A percentile compares a stretch with the other conserved stretches of the same genome.
Evolutionary conservation across 768 basidiomycete species (phyloP).

Genomic region (Tricholoma furcatifolium): DNA sequence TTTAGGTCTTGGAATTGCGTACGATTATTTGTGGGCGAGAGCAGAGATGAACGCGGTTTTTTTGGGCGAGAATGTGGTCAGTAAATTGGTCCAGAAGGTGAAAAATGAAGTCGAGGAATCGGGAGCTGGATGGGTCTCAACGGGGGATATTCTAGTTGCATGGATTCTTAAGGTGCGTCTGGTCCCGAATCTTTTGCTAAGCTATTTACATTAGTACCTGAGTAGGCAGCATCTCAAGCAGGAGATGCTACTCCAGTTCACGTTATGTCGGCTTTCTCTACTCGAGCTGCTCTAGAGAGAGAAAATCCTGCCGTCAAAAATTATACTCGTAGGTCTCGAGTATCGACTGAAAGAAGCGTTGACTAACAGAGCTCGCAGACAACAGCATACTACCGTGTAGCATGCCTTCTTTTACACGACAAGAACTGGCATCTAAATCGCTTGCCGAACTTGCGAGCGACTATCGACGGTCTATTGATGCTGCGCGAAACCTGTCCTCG

Average conservation of each 20-base stretch:
- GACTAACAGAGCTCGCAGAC: neutral
- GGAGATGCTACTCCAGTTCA: neutral
- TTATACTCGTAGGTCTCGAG: neutral
- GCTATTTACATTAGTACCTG: neutral
- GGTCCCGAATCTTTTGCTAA: neutral
- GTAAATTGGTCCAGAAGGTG: neutral
- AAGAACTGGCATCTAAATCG: neutral
- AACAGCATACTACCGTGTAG: conserved; percentile 1
- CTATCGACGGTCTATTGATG: neutral
- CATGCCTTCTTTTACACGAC: neutral
- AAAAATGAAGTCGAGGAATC: neutral
- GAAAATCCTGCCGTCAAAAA: neutral
- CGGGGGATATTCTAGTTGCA: conserved; percentile 5
- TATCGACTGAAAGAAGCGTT: neutral
- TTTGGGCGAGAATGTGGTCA: neutral
- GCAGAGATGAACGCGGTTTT: neutral
- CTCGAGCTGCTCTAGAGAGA: neutral
- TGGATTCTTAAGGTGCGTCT: conserved; percentile 5
- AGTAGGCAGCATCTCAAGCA: neutral
- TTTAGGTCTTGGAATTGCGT: neutral
- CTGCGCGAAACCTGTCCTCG: neutral
- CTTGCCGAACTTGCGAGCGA: conserved; percentile 1
- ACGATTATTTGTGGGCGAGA: neutral
- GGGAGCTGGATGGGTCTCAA: neutral
- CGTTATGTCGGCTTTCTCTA: neutral